Evolutionary conservation across 305 asterid genomes (phyloP), one percentile per base, ranked within the genome.

Genomic region (Fraxinus ornus): DNA sequence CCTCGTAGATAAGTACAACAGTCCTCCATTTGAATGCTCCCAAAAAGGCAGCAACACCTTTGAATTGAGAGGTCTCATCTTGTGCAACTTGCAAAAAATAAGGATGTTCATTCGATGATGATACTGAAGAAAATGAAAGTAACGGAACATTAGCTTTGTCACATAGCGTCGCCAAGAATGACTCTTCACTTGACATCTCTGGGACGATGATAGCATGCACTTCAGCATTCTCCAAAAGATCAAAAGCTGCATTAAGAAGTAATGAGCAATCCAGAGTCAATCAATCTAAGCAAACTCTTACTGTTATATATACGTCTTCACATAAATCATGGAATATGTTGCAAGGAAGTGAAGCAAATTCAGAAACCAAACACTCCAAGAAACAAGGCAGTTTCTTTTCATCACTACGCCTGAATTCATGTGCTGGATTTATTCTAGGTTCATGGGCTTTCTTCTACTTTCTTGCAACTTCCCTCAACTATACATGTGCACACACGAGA

Each of bases 141-240:
- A 85, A 41, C 0, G 90, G 90, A 74, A 87, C 89, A 28, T 77
- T 76, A 72, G 81, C 85, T 79, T 85, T 82, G 79, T 81, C 83
- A 1, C 70, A 82, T 13, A 90, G 57, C 12, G 41, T 52, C n/a
- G 84, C 84, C 84, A 90, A 83, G 44, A 85, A 83, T 78, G 79
- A 79, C 71, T 85, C 84, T 76, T 78, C 83, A 24, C 47, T 44
- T 75, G 86, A 66, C 47, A 85, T 49, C 30, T 77, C 78, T 5
- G 86, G 87, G 52, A 89, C 86, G n/a, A 88, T 82, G 55, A 90
- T 62, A 3, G 90, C 85, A 15, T 84, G 84, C 62, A 87, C 90
- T 36, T 85, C 76, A 62, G 71, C 78, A 52, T 83, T 85, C 79
- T 90, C 88, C 72, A 88, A 71, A 77, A 90, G 91, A 66, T 87